A percentile compares a stretch with the other conserved stretches of the same genome.
Conservation (phyloP, 805 yeast genomes). For the Teunomyces kruisii region DNA sequence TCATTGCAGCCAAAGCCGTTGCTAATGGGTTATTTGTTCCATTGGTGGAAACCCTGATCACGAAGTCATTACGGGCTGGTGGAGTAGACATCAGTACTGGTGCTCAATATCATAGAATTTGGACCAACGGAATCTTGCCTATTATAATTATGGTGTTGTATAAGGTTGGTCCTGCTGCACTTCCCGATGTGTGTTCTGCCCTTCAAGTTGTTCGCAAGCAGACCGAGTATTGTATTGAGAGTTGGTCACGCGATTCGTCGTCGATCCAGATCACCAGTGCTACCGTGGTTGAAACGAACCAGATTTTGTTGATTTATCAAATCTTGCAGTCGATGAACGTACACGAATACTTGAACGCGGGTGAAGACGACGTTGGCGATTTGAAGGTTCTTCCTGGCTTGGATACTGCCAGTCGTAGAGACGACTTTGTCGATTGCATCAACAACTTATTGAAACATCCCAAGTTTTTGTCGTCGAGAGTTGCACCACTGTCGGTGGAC, state of each 20-base stretch:
- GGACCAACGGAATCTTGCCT: slow-evolving; percentile 83
- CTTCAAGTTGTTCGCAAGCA: slow-evolving; percentile 64
- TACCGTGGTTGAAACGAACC: slow-evolving; percentile 44
- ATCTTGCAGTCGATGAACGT: slow-evolving; percentile 54
- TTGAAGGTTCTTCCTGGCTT: slow-evolving; percentile 54
- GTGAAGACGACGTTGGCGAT: slow-evolving; percentile 20
- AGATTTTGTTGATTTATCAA: slow-evolving; percentile 63
- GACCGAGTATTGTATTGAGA: slow-evolving; percentile 56
- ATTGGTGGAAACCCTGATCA: slow-evolving; percentile 71
- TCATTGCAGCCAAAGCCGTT: slow-evolving; percentile 66
- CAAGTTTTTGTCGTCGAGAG: slow-evolving; percentile 70
- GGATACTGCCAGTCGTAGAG: slow-evolving; percentile 57
- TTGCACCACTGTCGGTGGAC: slow-evolving; percentile 61
- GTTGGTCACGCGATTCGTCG: slow-evolving; percentile 66
- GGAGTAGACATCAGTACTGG: slow-evolving; percentile 50
- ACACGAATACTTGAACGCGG: slow-evolving; percentile 41
- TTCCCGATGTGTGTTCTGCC: slow-evolving; percentile 67
- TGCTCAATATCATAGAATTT: slow-evolving; percentile 67
- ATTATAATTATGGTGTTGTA: slow-evolving; percentile 59
- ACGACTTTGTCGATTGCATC: slow-evolving; percentile 58
- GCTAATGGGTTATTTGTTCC: slow-evolving; percentile 62
- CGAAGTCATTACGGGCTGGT: slow-evolving; percentile 66
- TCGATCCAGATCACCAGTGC: slow-evolving; percentile 38
- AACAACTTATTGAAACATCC: slow-evolving; percentile 83
- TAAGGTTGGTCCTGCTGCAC: slow-evolving; percentile 59